phyloP scores from a whole-genome alignment of 805 yeast genomes.

The Schizosaccharomyces osmophilus region DNA sequence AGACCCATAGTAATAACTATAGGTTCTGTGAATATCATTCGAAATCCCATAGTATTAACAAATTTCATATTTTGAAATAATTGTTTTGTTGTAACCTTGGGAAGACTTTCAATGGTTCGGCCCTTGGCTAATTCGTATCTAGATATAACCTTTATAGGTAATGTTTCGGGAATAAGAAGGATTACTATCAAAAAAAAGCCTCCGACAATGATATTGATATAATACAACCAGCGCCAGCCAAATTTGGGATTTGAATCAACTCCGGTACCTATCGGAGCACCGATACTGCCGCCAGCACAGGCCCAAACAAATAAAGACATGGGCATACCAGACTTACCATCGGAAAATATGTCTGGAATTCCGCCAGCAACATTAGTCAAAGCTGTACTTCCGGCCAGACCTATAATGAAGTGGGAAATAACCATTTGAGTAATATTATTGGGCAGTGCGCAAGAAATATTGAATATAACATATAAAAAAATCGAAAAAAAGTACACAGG shows the following conservation, averaged over 20 bases:
- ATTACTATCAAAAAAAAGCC: slow-evolving; percentile 18
- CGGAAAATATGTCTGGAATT: not conserved
- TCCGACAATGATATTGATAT: slow-evolving; percentile 40
- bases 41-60: slow-evolving; percentile 10
- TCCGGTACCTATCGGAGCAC: slow-evolving; percentile 42
- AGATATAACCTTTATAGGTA: not conserved
- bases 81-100: not conserved
- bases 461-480: not conserved
- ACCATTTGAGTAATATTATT: not conserved
- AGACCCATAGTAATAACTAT: slow-evolving; percentile 15
- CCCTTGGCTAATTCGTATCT: not conserved
- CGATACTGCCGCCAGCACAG: slow-evolving; percentile 14
- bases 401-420: not conserved
- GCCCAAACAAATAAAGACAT: slow-evolving; percentile 29
- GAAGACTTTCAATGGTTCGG: not conserved
- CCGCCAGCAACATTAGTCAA: not conserved
- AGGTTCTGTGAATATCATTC: slow-evolving; percentile 17
- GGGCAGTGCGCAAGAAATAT: not conserved
- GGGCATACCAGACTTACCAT: slow-evolving; percentile 28
- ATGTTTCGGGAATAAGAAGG: not conserved
- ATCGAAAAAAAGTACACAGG: not conserved
- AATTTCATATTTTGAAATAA: not conserved
- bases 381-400: slow-evolving; percentile 1
- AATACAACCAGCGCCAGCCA: slow-evolving; percentile 70
- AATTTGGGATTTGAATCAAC: slow-evolving; percentile 20